Evolutionary conservation across 2,329 filamentous ascomycete genomes (phyloP).

Genomic region (Ilyonectria destructans): DNA sequence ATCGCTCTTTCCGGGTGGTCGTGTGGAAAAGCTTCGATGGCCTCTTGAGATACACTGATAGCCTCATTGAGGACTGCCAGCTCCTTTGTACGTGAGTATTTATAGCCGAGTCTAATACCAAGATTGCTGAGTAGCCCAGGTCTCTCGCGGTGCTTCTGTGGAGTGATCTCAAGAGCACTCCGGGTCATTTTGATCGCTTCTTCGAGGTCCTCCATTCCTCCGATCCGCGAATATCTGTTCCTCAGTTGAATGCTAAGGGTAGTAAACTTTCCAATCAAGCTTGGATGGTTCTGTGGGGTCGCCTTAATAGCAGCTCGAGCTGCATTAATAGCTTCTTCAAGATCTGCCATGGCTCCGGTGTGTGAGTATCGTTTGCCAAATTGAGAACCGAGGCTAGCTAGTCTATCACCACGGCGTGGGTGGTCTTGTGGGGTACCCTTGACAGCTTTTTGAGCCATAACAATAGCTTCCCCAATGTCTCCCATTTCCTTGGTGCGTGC

Average conservation of each 20-base stretch:
- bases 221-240: background rate
- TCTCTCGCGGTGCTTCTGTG: background rate
- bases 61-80: background rate
- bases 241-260: too few relatives aligned
- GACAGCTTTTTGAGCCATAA: background rate
- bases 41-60: background rate
- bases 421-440: background rate
- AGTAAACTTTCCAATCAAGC: too few relatives aligned
- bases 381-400: background rate
- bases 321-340: background rate
- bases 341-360: background rate
- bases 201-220: too few relatives aligned
- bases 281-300: background rate
- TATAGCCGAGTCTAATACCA: background rate
- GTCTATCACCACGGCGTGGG: background rate
- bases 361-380: background rate
- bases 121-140: background rate
- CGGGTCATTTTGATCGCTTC: too few relatives aligned
- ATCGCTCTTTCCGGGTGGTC: background rate
- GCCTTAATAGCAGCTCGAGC: background rate
- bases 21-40: background rate
- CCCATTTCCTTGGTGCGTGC: background rate
- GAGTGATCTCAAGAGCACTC: too few relatives aligned
- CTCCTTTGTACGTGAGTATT: background rate
- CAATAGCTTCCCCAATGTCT: background rate